Evolutionary conservation across 805 yeast species (phyloP), one percentile per base, ranked within the genome.

Genomic region (Candida tammaniensis): DNA sequence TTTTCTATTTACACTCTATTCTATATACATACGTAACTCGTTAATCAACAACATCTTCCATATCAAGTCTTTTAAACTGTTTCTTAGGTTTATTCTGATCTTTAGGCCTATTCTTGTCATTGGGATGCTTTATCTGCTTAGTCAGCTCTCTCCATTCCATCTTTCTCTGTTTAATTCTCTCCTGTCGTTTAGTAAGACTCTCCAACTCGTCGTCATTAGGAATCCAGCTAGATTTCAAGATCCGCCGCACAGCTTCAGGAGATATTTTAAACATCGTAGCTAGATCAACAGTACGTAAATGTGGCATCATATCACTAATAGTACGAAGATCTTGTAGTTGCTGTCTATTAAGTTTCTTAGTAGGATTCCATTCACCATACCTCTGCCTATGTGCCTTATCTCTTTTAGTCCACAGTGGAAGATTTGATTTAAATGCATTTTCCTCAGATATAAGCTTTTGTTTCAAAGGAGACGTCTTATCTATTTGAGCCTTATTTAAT

Each of bases 161-260:
- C 17, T 27, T 34, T 4, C 6, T 10, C 14, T 22, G 7, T n/a
- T 19, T 55, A 24, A 50, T 32, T 31, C 42, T 47, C 27, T 53
- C 55, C 79, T 86, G 82, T 42, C 91, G 68, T 12, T 59, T 58
- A 20, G 64, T 56, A 12, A 71, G 52, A 18, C 49, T 55, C 4
- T 56, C 68, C 24, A 64, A 71, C 39, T 80, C 85, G n/a, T 68
- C 70, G 1, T 62, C 70, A 4, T 57, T 65, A 0, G 96, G 95
- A 12, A 54, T 59, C 94, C 95, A 89, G 24, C 71, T 76, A 4
- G 91, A 80, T 52, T 77, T 80, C 44, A 89, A 54, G 13, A 89
- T 86, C 43, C 95, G 72, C 39, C 95, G 66, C 2, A 88, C 74
- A 0, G 89, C 85, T 46, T 88, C 94, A 1, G 94, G 91, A 1